Evolutionary conservation across 768 basidiomycete genomes (phyloP).

Genomic region (Russula lepida): DNA sequence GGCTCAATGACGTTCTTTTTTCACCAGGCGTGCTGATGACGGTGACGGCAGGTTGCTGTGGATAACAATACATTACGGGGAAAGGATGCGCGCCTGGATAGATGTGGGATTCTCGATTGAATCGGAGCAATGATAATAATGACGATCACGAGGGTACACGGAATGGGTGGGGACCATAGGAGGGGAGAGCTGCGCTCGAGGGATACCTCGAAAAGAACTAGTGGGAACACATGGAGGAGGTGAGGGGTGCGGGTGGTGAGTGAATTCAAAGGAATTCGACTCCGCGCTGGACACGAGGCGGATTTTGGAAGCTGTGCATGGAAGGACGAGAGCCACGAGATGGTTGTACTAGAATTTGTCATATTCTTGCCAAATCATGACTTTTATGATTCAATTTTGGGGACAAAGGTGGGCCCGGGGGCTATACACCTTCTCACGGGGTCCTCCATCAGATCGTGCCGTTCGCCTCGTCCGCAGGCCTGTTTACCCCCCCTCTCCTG

Average conservation of each 20-base stretch:
- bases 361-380: neutral
- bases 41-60: conserved; percentile 37
- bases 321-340: neutral
- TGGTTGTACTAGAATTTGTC: neutral
- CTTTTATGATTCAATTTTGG: neutral
- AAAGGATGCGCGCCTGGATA: conserved; percentile 45
- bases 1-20: neutral
- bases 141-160: neutral
- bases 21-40: neutral
- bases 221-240: neutral
- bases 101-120: conserved; percentile 49
- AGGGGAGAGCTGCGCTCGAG: neutral
- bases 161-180: neutral
- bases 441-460: neutral
- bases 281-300: neutral
- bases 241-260: neutral
- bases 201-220: too few species aligned
- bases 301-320: neutral
- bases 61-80: conserved; percentile 48
- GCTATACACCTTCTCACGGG: neutral
- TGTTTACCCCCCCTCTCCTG: neutral
- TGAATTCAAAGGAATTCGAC: neutral
- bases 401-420: neutral
- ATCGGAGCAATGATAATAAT: conserved; percentile 25
- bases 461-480: too few species aligned